phyloP scores from a whole-genome alignment of 192 early-diverging fungal genomes.

The Rhizoclosmatium sp. region DNA sequence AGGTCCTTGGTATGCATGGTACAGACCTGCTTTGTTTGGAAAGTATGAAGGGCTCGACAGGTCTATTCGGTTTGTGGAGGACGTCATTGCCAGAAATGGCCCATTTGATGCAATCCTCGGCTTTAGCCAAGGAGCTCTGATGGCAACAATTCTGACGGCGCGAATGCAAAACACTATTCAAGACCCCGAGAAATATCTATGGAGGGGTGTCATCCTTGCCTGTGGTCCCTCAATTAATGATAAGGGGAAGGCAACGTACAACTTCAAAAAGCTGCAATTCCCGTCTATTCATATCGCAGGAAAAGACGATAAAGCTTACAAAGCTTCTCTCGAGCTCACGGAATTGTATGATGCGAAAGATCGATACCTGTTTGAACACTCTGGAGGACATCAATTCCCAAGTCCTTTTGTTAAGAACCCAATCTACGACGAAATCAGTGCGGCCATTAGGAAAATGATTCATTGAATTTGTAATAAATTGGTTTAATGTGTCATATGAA shows the following conservation, averaged over 20 bases:
- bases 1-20: neutral
- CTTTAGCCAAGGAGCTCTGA: slow-evolving; percentile 35
- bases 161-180: neutral
- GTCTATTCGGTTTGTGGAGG: neutral
- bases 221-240: neutral
- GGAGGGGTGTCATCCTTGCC: neutral
- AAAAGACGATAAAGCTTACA: neutral
- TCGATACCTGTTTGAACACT: neutral
- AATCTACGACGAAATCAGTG: neutral
- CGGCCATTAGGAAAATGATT: neutral
- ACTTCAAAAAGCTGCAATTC: neutral
- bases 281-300: slow-evolving; percentile 3
- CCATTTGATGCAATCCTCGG: slow-evolving; percentile 44
- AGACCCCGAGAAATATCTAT: neutral
- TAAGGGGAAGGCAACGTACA: neutral
- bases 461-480: no score
- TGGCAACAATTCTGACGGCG: slow-evolving; percentile 23
- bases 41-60: neutral
- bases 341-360: neutral
- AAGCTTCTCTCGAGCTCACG: neutral
- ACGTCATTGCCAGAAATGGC: slow-evolving; percentile 17
- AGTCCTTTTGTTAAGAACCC: neutral
- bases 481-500: no score
- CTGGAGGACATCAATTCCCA: neutral
- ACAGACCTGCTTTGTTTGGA: neutral